These are phyloP conservation scores for Flaveria floridana DNA, from an alignment of 140 eudicot species.

Conservation along the genomic window DNA sequence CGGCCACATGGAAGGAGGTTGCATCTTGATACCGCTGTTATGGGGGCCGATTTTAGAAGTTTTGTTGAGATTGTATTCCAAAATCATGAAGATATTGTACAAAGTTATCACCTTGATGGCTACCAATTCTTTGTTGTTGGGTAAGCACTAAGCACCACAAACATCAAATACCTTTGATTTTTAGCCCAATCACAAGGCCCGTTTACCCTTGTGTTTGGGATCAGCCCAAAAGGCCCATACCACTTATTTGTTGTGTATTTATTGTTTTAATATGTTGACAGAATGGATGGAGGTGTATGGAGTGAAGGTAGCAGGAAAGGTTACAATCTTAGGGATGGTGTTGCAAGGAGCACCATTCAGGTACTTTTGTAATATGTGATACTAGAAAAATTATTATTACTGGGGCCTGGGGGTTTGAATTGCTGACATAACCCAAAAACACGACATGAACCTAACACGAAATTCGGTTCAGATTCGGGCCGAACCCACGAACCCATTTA, in stretches of 20 bases:
- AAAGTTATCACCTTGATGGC: constrained; percentile 77
- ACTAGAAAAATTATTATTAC: not conserved
- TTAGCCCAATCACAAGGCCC: constrained; percentile 16
- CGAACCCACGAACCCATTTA: no score
- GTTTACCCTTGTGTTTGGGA: no score
- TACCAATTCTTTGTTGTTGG: constrained; percentile 86
- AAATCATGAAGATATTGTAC: constrained; percentile 55
- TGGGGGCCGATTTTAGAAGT: constrained; percentile 68
- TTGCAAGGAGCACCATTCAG: constrained; percentile 72
- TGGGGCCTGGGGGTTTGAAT: no score
- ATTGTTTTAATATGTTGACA: constrained; percentile 29
- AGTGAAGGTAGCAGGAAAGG: constrained; percentile 52
- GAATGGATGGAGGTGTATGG: constrained; percentile 98
- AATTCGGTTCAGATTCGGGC: no score
- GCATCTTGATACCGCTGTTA: constrained; percentile 61
- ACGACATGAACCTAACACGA: no score
- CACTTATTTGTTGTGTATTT: no score
- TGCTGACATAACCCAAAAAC: no score
- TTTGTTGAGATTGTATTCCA: constrained; percentile 75
- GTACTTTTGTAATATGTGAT: constrained; percentile 26
- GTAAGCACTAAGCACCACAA: constrained; percentile 36
- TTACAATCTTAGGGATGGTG: constrained; percentile 85
- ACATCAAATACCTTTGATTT: not conserved
- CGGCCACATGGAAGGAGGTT: constrained; percentile 47
- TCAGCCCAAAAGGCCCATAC: no score